Conservation (phyloP, 192 early-diverging fungal genomes). For the Martensiomyces pterosporus region DNA sequence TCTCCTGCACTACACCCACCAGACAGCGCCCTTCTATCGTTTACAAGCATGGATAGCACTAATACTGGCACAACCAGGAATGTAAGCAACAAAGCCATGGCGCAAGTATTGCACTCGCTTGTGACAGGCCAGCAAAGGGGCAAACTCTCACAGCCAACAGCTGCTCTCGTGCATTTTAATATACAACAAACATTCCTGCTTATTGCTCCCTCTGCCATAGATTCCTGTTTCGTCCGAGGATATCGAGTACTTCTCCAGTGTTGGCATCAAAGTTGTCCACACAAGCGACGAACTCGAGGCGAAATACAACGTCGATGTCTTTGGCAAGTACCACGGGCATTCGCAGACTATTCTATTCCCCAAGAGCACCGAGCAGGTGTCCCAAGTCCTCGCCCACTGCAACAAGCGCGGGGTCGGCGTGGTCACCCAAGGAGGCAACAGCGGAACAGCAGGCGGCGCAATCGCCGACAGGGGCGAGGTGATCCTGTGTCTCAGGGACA, state of each 20-base stretch:
- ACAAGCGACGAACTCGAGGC: conserved; percentile 13
- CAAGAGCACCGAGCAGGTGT: conserved; percentile 78
- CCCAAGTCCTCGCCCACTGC: conserved; percentile 80
- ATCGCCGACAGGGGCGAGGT: conserved; percentile 92
- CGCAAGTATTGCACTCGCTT: too few species aligned
- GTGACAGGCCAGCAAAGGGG: too few species aligned
- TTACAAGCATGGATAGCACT: too few species aligned
- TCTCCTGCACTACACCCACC: too few species aligned
- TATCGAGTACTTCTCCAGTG: conserved; percentile 25
- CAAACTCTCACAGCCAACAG: too few species aligned
- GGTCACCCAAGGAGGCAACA: conserved; percentile 97
- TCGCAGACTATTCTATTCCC: conserved; percentile 76
- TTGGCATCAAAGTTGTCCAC: conserved; percentile 18
- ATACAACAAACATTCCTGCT: too few species aligned
- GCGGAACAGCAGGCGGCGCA: conserved; percentile 88
- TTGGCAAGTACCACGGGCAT: conserved; percentile 86
- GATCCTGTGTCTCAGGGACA: conserved; percentile 66
- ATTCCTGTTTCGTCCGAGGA: conserved; percentile 19
- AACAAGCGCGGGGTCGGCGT: conserved; percentile 76
- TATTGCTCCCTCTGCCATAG: too few species aligned
- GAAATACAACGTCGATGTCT: conserved; percentile 71
- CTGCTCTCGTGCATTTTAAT: too few species aligned
- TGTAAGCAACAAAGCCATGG: too few species aligned
- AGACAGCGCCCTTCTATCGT: too few species aligned
- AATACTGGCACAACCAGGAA: too few species aligned